These are phyloP conservation scores for Rhodotorula babjevae DNA, from an alignment of 768 basidiomycete species.

Conservation along the genomic window DNA sequence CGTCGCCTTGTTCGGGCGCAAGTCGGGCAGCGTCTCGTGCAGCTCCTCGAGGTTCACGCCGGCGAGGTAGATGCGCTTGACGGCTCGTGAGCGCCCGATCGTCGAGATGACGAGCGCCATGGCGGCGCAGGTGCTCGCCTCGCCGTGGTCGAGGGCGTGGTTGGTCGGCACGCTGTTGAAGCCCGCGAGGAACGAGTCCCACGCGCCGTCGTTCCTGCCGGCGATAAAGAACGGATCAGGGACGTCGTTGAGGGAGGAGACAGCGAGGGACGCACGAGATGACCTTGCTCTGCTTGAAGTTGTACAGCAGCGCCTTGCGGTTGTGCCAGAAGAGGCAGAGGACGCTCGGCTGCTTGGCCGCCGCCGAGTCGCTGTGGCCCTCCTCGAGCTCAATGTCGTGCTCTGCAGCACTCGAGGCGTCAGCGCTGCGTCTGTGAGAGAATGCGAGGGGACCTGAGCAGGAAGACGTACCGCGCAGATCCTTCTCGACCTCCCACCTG, in stretches of 20 bases:
- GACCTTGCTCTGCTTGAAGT: not conserved
- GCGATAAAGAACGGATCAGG: too few species aligned
- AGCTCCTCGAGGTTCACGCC: slow-evolving; percentile 6
- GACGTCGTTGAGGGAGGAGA: too few species aligned
- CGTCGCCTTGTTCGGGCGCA: not conserved
- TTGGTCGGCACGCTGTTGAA: not conserved
- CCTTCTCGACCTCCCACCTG: slow-evolving; percentile 15
- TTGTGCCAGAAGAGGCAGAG: not conserved
- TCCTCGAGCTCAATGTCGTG: slow-evolving; percentile 1
- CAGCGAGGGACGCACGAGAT: not conserved
- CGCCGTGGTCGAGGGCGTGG: slow-evolving; percentile 1
- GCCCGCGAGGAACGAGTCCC: slow-evolving; percentile 4
- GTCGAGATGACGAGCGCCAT: not conserved
- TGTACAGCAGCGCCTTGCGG: not conserved
- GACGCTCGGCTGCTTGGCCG: not conserved
- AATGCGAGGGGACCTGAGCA: too few species aligned
- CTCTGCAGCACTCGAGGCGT: not conserved
- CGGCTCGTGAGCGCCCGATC: not conserved
- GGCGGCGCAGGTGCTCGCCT: not conserved
- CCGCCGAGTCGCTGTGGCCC: too few species aligned
- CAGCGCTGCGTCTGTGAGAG: not conserved
- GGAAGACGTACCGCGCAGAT: slow-evolving; percentile 1
- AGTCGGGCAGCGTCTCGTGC: not conserved
- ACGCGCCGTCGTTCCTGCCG: not conserved
- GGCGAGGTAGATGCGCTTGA: slow-evolving; percentile 16